These are phyloP conservation scores for Fraxinus sp. DNA, from an alignment of 305 asterid genomes.

Conservation along the genomic window DNA sequence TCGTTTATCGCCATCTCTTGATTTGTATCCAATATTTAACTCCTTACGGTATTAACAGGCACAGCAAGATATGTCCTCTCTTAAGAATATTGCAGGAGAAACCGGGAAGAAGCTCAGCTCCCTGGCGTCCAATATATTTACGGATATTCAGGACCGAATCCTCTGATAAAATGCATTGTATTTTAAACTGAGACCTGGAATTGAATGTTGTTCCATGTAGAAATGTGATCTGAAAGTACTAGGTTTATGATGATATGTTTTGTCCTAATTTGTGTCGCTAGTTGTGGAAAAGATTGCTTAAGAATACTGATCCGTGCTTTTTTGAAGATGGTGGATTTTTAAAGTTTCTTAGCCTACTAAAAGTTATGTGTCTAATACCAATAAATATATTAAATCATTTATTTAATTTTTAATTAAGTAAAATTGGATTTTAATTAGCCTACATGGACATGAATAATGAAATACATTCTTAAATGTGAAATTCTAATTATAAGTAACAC, in stretches of 20 bases:
- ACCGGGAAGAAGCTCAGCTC: slow-evolving; percentile 83
- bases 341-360: neutral
- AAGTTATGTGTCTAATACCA: neutral
- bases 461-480: too few relatives aligned
- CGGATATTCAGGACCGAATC: slow-evolving; percentile 94
- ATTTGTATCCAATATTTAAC: neutral
- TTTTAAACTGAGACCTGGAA: slow-evolving; percentile 22
- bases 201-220: slow-evolving; percentile 28
- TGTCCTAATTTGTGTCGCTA: slow-evolving; percentile 10
- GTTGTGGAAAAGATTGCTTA: slow-evolving; percentile 18
- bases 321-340: neutral
- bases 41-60: slow-evolving; percentile 45
- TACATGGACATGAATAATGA: too few relatives aligned
- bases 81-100: slow-evolving; percentile 90
- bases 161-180: slow-evolving; percentile 42
- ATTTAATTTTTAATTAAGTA: too few relatives aligned
- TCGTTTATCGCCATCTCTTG: neutral
- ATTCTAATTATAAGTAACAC: too few relatives aligned
- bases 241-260: slow-evolving; percentile 18
- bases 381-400: too few relatives aligned
- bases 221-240: slow-evolving; percentile 12
- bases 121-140: slow-evolving; percentile 65
- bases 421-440: too few relatives aligned
- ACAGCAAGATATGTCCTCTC: slow-evolving; percentile 83
- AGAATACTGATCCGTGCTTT: slow-evolving; percentile 18